Evolutionary conservation across 768 basidiomycete species (phyloP).

Genomic region (Mycena chlorophos): DNA sequence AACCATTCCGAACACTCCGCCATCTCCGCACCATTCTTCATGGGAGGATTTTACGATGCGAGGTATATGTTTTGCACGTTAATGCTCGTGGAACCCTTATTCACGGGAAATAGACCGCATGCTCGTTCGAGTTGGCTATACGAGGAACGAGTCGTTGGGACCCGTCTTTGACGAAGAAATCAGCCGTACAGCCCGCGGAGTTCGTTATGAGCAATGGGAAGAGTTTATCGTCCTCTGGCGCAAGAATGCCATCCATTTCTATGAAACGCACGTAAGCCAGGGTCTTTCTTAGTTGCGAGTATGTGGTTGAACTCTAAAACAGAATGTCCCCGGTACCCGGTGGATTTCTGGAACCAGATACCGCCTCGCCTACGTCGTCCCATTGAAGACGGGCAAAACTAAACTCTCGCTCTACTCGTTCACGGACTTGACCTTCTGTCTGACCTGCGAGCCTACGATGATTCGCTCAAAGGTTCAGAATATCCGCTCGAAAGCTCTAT

Average conservation of each 20-base stretch:
- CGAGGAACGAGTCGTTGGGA: slow-evolving; percentile 50
- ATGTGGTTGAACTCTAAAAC: slow-evolving; percentile 10
- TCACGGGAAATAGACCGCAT: slow-evolving; percentile 69
- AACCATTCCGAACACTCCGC: slow-evolving; percentile 34
- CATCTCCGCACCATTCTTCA: slow-evolving; percentile 25
- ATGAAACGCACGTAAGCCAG: slow-evolving; percentile 74
- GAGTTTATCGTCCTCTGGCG: slow-evolving; percentile 90
- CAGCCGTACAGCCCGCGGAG: slow-evolving; percentile 61
- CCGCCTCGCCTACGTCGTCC: slow-evolving; percentile 70
- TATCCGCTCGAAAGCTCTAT: slow-evolving; percentile 39
- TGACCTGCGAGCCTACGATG: slow-evolving; percentile 62
- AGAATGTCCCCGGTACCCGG: slow-evolving; percentile 69
- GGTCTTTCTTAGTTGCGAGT: background rate
- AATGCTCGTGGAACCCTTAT: background rate
- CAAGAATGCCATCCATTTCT: slow-evolving; percentile 74
- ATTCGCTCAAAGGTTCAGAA: slow-evolving; percentile 38
- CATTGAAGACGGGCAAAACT: slow-evolving; percentile 62
- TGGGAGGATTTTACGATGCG: slow-evolving; percentile 67
- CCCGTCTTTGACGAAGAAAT: slow-evolving; percentile 63
- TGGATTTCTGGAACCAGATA: slow-evolving; percentile 71
- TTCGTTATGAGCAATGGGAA: slow-evolving; percentile 66
- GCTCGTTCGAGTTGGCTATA: slow-evolving; percentile 76
- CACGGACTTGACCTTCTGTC: slow-evolving; percentile 79
- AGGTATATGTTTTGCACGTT: slow-evolving; percentile 48
- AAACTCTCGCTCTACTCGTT: slow-evolving; percentile 85